phyloP scores from a whole-genome alignment of 2,329 filamentous ascomycete species.

The Monilinia vaccinii-corymbosi region DNA sequence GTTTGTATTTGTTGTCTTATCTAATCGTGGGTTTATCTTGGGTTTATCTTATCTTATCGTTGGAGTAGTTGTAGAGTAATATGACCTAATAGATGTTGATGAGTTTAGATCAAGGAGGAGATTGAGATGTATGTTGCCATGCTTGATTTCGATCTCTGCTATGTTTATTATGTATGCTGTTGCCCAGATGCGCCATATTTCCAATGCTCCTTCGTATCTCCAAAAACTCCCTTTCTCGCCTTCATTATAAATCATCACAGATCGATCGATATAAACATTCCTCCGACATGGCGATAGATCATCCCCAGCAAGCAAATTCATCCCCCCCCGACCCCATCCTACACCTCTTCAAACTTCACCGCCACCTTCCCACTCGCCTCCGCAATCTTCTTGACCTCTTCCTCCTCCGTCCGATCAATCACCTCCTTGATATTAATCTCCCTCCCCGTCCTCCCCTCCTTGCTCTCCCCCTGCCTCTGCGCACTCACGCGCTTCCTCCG shows the following conservation, averaged over 20 bases:
- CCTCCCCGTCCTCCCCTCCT: not conserved
- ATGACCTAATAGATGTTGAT: too few relatives aligned
- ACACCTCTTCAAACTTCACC: conserved; percentile 4
- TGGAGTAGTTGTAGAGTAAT: too few relatives aligned
- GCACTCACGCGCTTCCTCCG: not conserved
- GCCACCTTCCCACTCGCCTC: conserved; percentile 5
- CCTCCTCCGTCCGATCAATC: conserved; percentile 3
- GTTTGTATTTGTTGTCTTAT: too few relatives aligned
- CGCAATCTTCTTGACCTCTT: conserved; percentile 5
- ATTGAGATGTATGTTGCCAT: not conserved
- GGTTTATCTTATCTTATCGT: too few relatives aligned
- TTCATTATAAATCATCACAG: not conserved
- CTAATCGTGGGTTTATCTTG: too few relatives aligned
- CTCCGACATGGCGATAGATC: not conserved
- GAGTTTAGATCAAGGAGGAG: too few relatives aligned
- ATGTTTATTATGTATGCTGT: not conserved
- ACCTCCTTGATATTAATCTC: not conserved
- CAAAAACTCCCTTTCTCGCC: not conserved
- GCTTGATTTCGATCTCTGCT: not conserved
- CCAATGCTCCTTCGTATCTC: not conserved
- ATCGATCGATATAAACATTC: not conserved
- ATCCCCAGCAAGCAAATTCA: not conserved
- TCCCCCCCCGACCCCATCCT: conserved; percentile 1
- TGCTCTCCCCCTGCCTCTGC: not conserved
- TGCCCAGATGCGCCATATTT: not conserved